Conservation (phyloP, 805 yeast species). For the Yamadazyma endophytica region DNA sequence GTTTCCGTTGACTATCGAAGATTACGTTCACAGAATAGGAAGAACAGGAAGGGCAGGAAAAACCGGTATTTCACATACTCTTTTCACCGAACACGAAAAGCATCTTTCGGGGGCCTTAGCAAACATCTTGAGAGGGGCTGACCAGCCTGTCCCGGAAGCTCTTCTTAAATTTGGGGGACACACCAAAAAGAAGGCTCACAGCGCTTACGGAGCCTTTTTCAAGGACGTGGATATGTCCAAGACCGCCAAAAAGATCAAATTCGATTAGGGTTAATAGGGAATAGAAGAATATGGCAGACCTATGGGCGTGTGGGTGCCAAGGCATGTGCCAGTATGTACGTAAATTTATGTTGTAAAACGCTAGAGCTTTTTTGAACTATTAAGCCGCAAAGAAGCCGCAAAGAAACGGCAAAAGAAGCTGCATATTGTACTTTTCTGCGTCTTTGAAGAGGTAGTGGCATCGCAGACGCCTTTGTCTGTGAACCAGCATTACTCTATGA, state of each 20-base stretch:
- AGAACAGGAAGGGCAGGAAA: constrained; percentile 98
- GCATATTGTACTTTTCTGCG: no score
- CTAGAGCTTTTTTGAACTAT: no score
- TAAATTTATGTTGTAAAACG: no score
- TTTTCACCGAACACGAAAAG: constrained; percentile 95
- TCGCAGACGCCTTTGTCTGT: no score
- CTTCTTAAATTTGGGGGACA: constrained; percentile 94
- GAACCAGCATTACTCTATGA: no score
- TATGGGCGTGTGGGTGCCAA: no score
- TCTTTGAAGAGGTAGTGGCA: no score
- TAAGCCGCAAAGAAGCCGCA: no score
- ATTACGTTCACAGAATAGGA: constrained; percentile 95
- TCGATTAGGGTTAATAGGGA: constrained; percentile 36
- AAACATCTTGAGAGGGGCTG: constrained; percentile 89
- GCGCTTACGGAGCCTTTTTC: constrained; percentile 97
- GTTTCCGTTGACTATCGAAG: constrained; percentile 94
- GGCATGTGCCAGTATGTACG: no score
- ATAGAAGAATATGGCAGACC: not conserved
- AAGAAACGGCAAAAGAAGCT: no score
- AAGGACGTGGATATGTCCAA: constrained; percentile 85
- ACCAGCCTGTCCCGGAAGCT: constrained; percentile 94
- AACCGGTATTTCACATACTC: constrained; percentile 89
- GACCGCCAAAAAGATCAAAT: constrained; percentile 87
- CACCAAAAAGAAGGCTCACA: constrained; percentile 95
- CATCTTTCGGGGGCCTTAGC: constrained; percentile 92